A percentile compares a stretch with the other conserved stretches of the same genome.
phyloP scores from a whole-genome alignment of 164 flowering plant species.

The Litsea cubeba region DNA sequence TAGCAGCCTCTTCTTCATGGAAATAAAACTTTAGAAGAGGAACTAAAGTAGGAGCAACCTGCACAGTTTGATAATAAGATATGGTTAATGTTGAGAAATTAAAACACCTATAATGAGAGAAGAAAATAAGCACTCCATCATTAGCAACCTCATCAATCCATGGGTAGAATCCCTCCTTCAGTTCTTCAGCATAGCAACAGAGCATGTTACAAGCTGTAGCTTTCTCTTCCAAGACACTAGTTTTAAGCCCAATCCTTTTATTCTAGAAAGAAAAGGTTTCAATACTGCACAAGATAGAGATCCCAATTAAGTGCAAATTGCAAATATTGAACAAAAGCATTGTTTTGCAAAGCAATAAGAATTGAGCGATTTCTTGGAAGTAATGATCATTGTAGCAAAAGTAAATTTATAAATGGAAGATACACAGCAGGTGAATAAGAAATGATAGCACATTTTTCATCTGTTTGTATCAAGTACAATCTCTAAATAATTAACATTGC shows the following conservation, averaged over 20 bases:
- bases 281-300: conserved; percentile 36
- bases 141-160: conserved; percentile 59
- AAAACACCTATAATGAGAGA: neutral
- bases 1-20: conserved; percentile 69
- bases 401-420: neutral
- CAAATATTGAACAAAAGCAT: neutral
- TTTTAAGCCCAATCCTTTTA: conserved; percentile 59
- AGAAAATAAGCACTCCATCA: neutral
- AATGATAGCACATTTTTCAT: neutral
- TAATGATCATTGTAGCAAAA: neutral
- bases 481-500: neutral
- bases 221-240: conserved; percentile 61
- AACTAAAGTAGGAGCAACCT: conserved; percentile 63
- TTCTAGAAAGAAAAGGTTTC: conserved; percentile 36
- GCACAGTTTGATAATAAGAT: conserved; percentile 7
- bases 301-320: neutral
- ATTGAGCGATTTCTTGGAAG: neutral
- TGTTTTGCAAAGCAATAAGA: neutral
- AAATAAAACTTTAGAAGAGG: conserved; percentile 64
- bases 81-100: neutral
- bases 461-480: neutral
- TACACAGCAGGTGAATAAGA: neutral
- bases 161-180: conserved; percentile 57
- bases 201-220: conserved; percentile 70
- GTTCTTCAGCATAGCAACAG: conserved; percentile 63